Percentiles rank a stretch among this genome's conserved stretches.
Conservation (phyloP, 139 green algal species). For the Chlamydomonas sphaeroides region DNA sequence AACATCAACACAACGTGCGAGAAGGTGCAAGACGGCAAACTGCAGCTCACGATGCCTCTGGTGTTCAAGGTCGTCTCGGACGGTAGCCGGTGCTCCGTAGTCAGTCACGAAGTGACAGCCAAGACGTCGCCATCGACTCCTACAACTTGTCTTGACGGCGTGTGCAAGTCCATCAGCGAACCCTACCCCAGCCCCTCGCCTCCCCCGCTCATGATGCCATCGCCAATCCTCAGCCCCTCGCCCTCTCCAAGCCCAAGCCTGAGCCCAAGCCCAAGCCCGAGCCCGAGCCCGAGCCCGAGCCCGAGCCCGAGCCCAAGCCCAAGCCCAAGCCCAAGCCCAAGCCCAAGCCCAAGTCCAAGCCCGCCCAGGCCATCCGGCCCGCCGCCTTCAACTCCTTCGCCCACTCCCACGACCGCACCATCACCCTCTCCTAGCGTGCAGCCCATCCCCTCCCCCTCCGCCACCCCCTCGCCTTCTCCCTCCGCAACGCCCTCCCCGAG, state of each 20-base stretch:
- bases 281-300: too few species aligned
- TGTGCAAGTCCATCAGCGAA: background rate
- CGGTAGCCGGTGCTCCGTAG: slow-evolving; percentile 5
- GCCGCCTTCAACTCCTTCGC: too few species aligned
- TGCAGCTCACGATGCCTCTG: slow-evolving; percentile 9
- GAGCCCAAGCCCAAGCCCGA: too few species aligned
- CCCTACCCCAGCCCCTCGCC: background rate
- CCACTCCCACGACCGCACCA: too few species aligned
- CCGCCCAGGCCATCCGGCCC: too few species aligned
- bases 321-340: too few species aligned
- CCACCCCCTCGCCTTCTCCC: too few species aligned
- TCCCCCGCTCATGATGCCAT: background rate
- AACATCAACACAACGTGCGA: slow-evolving; percentile 21
- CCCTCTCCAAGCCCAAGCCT: background rate
- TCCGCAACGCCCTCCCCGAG: too few species aligned
- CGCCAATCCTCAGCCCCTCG: background rate
- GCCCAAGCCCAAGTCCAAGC: too few species aligned
- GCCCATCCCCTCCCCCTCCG: too few species aligned
- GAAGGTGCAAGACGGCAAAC: background rate
- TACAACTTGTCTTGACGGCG: background rate
- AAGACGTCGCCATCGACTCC: slow-evolving; percentile 12
- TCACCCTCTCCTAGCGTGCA: too few species aligned
- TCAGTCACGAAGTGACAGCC: background rate
- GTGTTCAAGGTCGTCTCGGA: slow-evolving; percentile 36
- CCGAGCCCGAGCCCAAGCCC: too few species aligned